Base-by-base conservation (phyloP, 192 early-diverging fungal species). In the Gaertneriomyces sp. region DNA sequence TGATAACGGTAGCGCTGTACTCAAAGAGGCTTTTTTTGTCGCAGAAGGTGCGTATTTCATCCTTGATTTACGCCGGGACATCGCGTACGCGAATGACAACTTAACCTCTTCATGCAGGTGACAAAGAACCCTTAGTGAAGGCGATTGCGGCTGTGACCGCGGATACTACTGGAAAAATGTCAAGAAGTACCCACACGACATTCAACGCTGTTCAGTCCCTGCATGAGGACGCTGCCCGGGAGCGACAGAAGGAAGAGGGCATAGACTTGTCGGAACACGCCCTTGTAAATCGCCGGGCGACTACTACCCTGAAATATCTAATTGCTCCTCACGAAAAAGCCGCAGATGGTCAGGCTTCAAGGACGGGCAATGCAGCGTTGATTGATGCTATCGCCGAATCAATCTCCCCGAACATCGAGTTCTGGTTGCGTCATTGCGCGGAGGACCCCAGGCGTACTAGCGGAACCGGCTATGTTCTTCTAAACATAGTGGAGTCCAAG, bases 1-100 rank as follows among this genome's bases (percentile, higher is more conserved):
- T 40, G 74, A 82, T 25, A 76, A 86, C 65, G 84, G 88, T 14
- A 82, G 85, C 60, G 85, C 88, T 70, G 86, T 90, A 6, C 77
- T 95, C 10, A 58, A 72, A 16, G 73, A 75, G 64, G 46, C 71
- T 4, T 9, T 71, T 20, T 51, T 63, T 59, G 51, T 63, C 49
- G 79, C 66, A 7, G 67, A 74, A 7, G 72, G 72, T 66, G 43
- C 54, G 50, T 44, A 8, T 6, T 3, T 16, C 38, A 58, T 58
- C 6, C 7, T 58, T 59, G 45, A 7, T 53, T 20, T 8, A 33
- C 10, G 43, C 19, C 20, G n/a, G 9, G 45, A 54, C 25, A 4
- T 33, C 47, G 58, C 51, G 42, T 47, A 7, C 4, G 45, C 16
- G 46, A n/a, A 44, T 51, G 25, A 60, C 4, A 50, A 41, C 42